Percentiles rank a stretch among this genome's conserved stretches.
Conservation (phyloP, 1,139 yeast species). For the Lodderomyces beijingensis region DNA sequence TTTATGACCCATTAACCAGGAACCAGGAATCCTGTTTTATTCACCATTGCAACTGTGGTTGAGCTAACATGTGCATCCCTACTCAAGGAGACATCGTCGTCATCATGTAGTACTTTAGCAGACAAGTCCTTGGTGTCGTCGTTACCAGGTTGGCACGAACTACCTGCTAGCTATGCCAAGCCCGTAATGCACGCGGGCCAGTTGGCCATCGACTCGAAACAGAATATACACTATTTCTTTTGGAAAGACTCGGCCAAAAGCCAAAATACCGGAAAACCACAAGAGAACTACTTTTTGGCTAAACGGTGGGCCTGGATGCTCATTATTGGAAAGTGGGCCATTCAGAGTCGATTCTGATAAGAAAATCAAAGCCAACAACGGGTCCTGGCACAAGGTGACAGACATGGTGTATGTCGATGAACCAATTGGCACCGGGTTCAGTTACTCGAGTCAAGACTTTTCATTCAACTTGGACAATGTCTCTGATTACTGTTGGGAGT, state of each 20-base stretch:
- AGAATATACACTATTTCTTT: too few relatives aligned
- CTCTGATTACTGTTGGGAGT: conserved; percentile 56
- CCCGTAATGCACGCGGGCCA: too few relatives aligned
- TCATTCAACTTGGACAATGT: conserved; percentile 53
- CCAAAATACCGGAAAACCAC: conserved; percentile 18
- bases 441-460: conserved; percentile 32
- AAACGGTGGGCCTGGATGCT: conserved; percentile 96
- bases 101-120: too few relatives aligned
- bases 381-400: conserved; percentile 81
- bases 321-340: conserved; percentile 98
- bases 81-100: too few relatives aligned
- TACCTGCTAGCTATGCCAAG: too few relatives aligned
- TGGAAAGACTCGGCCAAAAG: conserved; percentile 50
- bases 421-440: conserved; percentile 92
- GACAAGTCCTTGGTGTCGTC: too few relatives aligned
- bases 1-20: too few relatives aligned
- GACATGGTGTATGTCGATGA: conserved; percentile 87
- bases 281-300: conserved; percentile 67
- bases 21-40: too few relatives aligned
- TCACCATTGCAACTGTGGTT: too few relatives aligned
- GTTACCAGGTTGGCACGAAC: too few relatives aligned
- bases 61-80: too few relatives aligned
- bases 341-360: conserved; percentile 45
- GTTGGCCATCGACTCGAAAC: too few relatives aligned
- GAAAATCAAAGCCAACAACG: conserved; percentile 53